phyloP scores from a whole-genome alignment of 1,284 basidiomycete genomes.

The Sparassis latifolia region DNA sequence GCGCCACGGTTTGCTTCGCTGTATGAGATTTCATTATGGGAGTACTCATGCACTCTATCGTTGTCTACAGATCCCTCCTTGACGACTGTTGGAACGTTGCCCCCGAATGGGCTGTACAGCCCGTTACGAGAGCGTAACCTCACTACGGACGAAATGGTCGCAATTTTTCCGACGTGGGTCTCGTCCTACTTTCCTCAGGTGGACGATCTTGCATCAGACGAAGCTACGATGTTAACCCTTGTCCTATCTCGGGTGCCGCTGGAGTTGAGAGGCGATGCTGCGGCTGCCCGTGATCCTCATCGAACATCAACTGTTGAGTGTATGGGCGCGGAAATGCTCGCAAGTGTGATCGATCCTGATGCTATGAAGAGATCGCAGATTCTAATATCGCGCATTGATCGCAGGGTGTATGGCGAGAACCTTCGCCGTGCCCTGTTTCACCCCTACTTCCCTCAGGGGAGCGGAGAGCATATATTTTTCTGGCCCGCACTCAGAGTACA shows the following conservation, averaged over 20 bases:
- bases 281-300: conserved; percentile 1
- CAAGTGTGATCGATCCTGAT: conserved; percentile 7
- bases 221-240: no score
- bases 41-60: background rate
- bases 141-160: conserved; percentile 4
- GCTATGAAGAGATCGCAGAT: conserved; percentile 10
- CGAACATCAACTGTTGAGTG: conserved; percentile 9
- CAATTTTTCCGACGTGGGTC: conserved; percentile 8
- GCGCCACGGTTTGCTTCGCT: background rate
- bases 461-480: conserved; percentile 5
- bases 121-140: conserved; percentile 4
- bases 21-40: background rate
- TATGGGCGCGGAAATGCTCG: conserved; percentile 11
- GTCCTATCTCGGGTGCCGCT: no score
- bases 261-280: background rate
- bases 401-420: conserved; percentile 9
- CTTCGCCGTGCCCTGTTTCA: conserved; percentile 11
- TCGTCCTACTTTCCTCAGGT: conserved; percentile 12
- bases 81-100: background rate
- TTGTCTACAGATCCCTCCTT: conserved; percentile 3
- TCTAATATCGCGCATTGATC: conserved; percentile 5
- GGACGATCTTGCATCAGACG: conserved; percentile 3
- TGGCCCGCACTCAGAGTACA: conserved; percentile 12
- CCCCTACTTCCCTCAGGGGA: conserved; percentile 3
- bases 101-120: background rate